phyloP scores from a whole-genome alignment of 345 rosid species.

The Eucalyptus albens region DNA sequence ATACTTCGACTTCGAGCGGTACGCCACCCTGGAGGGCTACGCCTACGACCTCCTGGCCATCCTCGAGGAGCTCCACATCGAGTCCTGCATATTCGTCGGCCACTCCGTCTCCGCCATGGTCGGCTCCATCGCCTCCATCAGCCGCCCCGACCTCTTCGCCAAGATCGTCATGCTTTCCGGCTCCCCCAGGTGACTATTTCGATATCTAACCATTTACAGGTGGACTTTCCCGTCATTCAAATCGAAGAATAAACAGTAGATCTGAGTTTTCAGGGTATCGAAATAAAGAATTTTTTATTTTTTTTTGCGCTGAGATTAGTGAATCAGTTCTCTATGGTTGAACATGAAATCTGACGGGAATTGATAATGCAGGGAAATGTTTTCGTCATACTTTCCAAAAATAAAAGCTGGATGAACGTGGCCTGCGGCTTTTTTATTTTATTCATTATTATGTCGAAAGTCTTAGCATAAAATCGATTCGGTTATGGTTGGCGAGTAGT shows the following conservation, averaged over 20 bases:
- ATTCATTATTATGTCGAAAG: neutral
- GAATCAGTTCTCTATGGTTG: neutral
- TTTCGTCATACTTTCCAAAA: neutral
- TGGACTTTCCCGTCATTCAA: neutral
- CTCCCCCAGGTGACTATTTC: slow-evolving; percentile 54
- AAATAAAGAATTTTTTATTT: neutral
- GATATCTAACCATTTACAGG: neutral
- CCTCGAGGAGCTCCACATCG: slow-evolving; percentile 47
- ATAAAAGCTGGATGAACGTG: neutral
- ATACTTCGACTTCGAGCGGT: slow-evolving; percentile 69
- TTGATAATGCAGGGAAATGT: neutral
- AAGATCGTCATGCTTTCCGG: slow-evolving; percentile 61
- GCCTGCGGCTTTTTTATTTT: neutral
- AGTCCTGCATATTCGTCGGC: slow-evolving; percentile 57
- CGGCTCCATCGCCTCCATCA: slow-evolving; percentile 71
- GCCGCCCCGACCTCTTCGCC: slow-evolving; percentile 71
- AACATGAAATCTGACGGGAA: neutral
- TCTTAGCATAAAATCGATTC: neutral
- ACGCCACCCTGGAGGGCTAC: slow-evolving; percentile 66
- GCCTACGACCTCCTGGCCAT: slow-evolving; percentile 74
- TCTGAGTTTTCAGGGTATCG: neutral
- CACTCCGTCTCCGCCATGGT: slow-evolving; percentile 88
- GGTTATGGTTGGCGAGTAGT: neutral
- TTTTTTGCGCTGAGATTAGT: neutral
- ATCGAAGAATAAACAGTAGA: neutral